Evolutionary conservation across 208 protist species (phyloP).

Genomic region (Acanthamoeba lenticulata): DNA sequence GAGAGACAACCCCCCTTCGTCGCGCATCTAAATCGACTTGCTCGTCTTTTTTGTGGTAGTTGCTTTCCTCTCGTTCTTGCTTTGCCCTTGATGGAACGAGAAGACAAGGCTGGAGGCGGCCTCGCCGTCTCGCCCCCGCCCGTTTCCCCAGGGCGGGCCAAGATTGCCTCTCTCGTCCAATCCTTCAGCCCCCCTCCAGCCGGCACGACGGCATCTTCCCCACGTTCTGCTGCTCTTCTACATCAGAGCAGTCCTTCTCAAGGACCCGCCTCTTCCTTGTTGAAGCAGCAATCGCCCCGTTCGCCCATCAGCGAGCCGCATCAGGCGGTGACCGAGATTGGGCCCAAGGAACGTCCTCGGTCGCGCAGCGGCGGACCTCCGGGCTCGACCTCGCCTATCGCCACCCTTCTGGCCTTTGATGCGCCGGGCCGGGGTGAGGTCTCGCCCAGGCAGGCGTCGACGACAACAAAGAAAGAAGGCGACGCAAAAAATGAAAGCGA

Average conservation of each 20-base stretch:
- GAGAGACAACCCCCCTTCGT: too few species aligned
- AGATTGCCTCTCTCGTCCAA: not conserved
- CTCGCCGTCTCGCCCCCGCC: too few species aligned
- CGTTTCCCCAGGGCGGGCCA: not conserved
- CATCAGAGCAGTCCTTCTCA: too few species aligned
- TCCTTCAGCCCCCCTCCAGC: not conserved
- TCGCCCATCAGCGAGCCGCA: not conserved
- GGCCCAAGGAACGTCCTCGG: not conserved
- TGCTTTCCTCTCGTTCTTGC: not conserved
- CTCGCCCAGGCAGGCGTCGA: not conserved
- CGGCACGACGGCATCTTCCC: not conserved
- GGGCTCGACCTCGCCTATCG: not conserved
- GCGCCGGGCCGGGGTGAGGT: not conserved
- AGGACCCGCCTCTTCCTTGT: too few species aligned
- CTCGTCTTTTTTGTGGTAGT: too few species aligned
- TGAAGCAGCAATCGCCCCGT: too few species aligned
- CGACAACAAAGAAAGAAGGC: not conserved
- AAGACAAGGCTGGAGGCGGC: not conserved
- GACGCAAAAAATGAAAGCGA: slow-evolving; percentile 27
- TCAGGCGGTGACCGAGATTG: too few species aligned
- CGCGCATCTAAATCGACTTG: too few species aligned
- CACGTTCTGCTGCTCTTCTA: too few species aligned
- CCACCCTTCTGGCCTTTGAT: too few species aligned
- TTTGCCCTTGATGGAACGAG: not conserved
- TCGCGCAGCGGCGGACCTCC: not conserved